A percentile compares a stretch with the other conserved stretches of the same genome.
Evolutionary conservation across 306 rosid species (phyloP).

Genomic region (Quercus mongolica): DNA sequence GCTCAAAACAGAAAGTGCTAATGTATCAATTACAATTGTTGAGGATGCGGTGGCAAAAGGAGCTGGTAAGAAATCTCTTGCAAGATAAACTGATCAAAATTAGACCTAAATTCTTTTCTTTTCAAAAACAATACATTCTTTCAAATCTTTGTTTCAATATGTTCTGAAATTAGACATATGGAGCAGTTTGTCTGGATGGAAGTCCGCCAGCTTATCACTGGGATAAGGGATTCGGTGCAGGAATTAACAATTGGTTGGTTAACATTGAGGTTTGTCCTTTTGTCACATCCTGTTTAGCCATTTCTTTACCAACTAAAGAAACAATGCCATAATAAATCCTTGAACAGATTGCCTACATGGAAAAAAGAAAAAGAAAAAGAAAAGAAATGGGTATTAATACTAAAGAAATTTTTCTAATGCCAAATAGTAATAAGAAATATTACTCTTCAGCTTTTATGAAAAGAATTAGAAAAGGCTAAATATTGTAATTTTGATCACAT

Average conservation of each 20-base stretch:
- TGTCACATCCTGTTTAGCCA: conserved; percentile 7
- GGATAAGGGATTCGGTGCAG: conserved; percentile 68
- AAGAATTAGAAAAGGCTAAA: not conserved
- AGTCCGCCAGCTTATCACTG: conserved; percentile 93
- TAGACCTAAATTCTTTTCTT: not conserved
- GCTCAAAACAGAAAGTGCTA: conserved; percentile 43
- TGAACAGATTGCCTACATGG: not conserved
- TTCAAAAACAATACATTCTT: not conserved
- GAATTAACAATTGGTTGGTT: conserved; percentile 78
- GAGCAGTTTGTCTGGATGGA: conserved; percentile 93
- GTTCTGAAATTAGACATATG: conserved; percentile 15
- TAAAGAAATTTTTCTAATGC: not conserved
- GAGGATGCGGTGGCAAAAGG: conserved; percentile 66
- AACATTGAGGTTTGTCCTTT: conserved; percentile 69
- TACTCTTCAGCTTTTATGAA: not conserved
- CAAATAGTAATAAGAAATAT: no score
- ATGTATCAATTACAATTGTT: conserved; percentile 65
- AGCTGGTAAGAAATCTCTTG: conserved; percentile 61
- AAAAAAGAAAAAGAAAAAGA: no score
- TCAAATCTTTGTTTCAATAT: not conserved
- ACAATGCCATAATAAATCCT: not conserved
- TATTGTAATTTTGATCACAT: not conserved
- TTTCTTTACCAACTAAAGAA: conserved; percentile 10
- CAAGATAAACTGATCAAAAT: not conserved
- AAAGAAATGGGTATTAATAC: not conserved